Evolutionary conservation across 106 monocot genomes (phyloP).

Genomic region (Allium sativum): DNA sequence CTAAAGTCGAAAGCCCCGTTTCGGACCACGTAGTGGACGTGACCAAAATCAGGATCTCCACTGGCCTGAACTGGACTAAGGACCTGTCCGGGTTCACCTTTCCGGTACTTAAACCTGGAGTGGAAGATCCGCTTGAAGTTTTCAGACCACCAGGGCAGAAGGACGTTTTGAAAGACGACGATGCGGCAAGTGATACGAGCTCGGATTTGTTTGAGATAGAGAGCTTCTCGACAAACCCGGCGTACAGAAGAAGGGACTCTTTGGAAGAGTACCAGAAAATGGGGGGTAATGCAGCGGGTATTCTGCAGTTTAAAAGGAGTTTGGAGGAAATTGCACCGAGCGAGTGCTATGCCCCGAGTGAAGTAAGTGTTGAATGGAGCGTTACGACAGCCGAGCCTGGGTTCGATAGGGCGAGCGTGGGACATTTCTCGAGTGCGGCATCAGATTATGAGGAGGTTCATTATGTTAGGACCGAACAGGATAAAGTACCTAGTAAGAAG

Average conservation of each 20-base stretch:
- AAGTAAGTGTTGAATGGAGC: constrained; percentile 75
- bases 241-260: constrained; percentile 29
- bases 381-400: constrained; percentile 61
- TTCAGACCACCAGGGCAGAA: constrained; percentile 17
- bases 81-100: constrained; percentile 32
- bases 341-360: constrained; percentile 64
- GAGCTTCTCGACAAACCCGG: constrained; percentile 37
- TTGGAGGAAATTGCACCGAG: constrained; percentile 8
- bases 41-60: constrained; percentile 27
- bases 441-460: constrained; percentile 9
- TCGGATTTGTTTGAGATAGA: constrained; percentile 78
- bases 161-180: constrained; percentile 23
- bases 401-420: constrained; percentile 39
- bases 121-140: constrained; percentile 24
- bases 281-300: not conserved
- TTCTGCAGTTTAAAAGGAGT: not conserved
- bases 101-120: constrained; percentile 7
- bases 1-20: not conserved
- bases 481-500: constrained; percentile 14
- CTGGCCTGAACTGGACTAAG: constrained; percentile 14
- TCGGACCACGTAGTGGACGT: constrained; percentile 2
- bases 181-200: constrained; percentile 55
- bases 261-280: constrained; percentile 24
- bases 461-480: constrained; percentile 10
- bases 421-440: constrained; percentile 50